Evolutionary conservation across 352 stramenopile species (phyloP).

Genomic region (Achlya hypogyna): DNA sequence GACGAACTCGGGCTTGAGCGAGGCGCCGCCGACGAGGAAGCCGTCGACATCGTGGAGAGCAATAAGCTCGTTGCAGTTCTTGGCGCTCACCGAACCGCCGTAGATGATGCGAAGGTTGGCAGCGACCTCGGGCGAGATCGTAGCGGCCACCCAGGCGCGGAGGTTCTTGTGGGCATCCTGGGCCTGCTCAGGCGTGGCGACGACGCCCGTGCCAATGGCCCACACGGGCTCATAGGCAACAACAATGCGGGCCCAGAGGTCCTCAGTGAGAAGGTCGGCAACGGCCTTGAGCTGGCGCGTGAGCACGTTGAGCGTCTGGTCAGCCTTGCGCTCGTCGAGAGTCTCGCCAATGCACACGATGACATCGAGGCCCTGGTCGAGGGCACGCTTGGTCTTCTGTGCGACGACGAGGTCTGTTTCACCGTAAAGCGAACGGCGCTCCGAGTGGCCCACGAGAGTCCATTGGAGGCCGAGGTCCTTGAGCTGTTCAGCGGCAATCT

Average conservation of each 20-base stretch:
- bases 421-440: conserved; percentile 86
- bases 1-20: conserved; percentile 88
- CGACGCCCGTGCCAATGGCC: conserved; percentile 96
- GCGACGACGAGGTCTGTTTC: conserved; percentile 91
- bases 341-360: conserved; percentile 98
- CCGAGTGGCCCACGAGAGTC: conserved; percentile 88
- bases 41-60: conserved; percentile 84
- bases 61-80: conserved; percentile 87
- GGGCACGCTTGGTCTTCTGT: conserved; percentile 87
- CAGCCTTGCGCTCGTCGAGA: conserved; percentile 79
- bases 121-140: conserved; percentile 63
- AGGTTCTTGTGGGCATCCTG: conserved; percentile 88
- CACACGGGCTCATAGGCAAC: conserved; percentile 97
- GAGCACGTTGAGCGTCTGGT: conserved; percentile 89
- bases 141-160: conserved; percentile 57
- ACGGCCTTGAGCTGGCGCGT: conserved; percentile 93
- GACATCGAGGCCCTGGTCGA: conserved; percentile 83
- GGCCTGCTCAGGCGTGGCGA: conserved; percentile 92
- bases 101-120: conserved; percentile 83
- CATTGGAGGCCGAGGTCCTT: conserved; percentile 71
- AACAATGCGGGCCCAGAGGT: conserved; percentile 78
- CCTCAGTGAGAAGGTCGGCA: conserved; percentile 72
- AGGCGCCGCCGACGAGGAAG: conserved; percentile 91
- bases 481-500: conserved; percentile 86
- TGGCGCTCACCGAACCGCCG: conserved; percentile 87